Evolutionary conservation across 2,329 filamentous ascomycete genomes (phyloP).

Genomic region (Stemphylium beticola): DNA sequence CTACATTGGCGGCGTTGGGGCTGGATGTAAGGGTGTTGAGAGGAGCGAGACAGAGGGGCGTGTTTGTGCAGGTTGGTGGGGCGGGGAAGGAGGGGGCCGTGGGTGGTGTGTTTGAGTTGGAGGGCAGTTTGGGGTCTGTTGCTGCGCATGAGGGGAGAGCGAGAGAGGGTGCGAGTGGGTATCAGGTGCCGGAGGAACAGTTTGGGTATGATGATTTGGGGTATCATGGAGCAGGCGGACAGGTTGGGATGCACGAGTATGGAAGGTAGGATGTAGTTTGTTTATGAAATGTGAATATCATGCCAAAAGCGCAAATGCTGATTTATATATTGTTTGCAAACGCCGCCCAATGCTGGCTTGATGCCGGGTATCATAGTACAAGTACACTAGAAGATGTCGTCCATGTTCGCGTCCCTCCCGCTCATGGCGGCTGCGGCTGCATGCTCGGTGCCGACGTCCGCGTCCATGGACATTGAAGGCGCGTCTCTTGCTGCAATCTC

Average conservation of each 20-base stretch:
- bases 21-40: slow-evolving; percentile 59
- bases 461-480: slow-evolving; percentile 42
- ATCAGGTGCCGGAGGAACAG: slow-evolving; percentile 51
- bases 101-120: slow-evolving; percentile 4
- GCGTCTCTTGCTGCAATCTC: slow-evolving; percentile 60
- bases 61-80: slow-evolving; percentile 57
- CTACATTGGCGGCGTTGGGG: slow-evolving; percentile 55
- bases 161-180: slow-evolving; percentile 40
- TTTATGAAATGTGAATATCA: background rate
- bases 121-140: slow-evolving; percentile 36
- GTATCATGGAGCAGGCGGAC: slow-evolving; percentile 47
- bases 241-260: slow-evolving; percentile 21
- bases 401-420: slow-evolving; percentile 61
- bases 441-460: slow-evolving; percentile 41
- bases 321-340: slow-evolving; percentile 13
- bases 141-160: slow-evolving; percentile 13
- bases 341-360: slow-evolving; percentile 38
- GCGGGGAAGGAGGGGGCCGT: slow-evolving; percentile 23
- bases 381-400: slow-evolving; percentile 49
- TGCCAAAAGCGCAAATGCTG: background rate
- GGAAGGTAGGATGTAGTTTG: slow-evolving; percentile 16
- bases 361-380: slow-evolving; percentile 44
- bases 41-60: slow-evolving; percentile 52
- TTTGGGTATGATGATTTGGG: slow-evolving; percentile 52
- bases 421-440: slow-evolving; percentile 59